Evolutionary conservation across 129 eudicot species (phyloP).

Genomic region (Ambrosia trifida): DNA sequence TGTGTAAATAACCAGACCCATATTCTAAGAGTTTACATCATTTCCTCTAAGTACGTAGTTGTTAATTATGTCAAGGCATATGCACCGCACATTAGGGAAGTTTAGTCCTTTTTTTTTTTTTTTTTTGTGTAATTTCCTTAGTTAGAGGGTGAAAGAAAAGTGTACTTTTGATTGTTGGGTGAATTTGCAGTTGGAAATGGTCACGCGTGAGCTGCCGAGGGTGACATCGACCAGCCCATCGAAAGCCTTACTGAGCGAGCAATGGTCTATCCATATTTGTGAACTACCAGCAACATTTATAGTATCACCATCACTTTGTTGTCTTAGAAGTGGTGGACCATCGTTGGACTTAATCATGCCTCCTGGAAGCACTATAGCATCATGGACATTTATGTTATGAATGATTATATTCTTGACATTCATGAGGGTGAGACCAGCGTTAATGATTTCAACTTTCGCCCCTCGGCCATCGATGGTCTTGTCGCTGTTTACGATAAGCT

Average conservation of each 20-base stretch:
- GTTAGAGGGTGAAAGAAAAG: no score
- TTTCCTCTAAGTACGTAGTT: no score
- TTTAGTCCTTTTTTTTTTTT: no score
- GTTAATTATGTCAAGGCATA: no score
- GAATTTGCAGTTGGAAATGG: conserved; percentile 70
- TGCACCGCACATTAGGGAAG: no score
- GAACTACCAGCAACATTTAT: conserved; percentile 39
- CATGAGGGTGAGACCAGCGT: conserved; percentile 59
- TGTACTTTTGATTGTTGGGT: conserved; percentile 55
- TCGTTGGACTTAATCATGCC: conserved; percentile 13
- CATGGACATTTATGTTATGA: conserved; percentile 55
- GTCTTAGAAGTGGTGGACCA: conserved; percentile 26
- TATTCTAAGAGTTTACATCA: no score
- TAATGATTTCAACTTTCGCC: conserved; percentile 48
- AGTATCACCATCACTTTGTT: conserved; percentile 61
- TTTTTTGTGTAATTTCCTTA: no score
- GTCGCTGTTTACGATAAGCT: conserved; percentile 44
- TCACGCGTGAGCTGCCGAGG: conserved; percentile 55
- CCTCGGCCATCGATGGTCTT: conserved; percentile 85
- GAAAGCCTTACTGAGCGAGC: conserved; percentile 38
- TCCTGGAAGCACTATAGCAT: conserved; percentile 42
- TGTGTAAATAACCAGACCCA: no score
- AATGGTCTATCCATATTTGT: conserved; percentile 72
- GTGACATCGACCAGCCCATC: conserved; percentile 78
- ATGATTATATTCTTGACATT: conserved; percentile 53